These are phyloP conservation scores for Lichtheimia ramosa DNA, from an alignment of 371 early-diverging fungal genomes.

Conservation along the genomic window DNA sequence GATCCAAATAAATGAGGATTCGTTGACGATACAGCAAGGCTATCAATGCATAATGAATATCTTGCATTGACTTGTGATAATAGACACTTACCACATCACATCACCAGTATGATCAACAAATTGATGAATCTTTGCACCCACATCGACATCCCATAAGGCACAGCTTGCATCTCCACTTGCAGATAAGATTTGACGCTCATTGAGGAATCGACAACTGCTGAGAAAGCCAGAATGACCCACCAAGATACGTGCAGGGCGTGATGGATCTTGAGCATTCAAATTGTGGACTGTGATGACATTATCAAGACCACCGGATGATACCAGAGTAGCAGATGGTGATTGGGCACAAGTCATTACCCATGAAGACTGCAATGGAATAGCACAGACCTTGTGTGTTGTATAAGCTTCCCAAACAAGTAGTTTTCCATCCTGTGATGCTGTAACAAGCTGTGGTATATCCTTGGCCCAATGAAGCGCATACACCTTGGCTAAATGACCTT, in stretches of 20 bases:
- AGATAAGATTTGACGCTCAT: constrained; percentile 91
- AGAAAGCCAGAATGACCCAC: constrained; percentile 95
- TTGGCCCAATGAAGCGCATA: constrained; percentile 98
- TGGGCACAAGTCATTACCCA: constrained; percentile 99
- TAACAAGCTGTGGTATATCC: constrained; percentile 91
- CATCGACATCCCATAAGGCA: constrained; percentile 97
- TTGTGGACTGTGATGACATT: constrained; percentile 97
- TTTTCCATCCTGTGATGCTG: constrained; percentile 97
- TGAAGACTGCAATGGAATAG: constrained; percentile 94
- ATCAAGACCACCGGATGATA: constrained; percentile 97
- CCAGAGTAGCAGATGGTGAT: constrained; percentile 92
- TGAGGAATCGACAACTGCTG: constrained; percentile 92
- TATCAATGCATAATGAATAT: constrained; percentile 59
- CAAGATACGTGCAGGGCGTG: constrained; percentile 90
- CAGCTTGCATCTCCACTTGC: constrained; percentile 95
- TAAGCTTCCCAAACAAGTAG: constrained; percentile 97
- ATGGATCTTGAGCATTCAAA: constrained; percentile 80
- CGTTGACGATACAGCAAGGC: constrained; percentile 47
- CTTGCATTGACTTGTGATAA: neutral
- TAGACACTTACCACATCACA: constrained; percentile 80
- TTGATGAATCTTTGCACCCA: constrained; percentile 88
- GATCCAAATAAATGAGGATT: constrained; percentile 95
- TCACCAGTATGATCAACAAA: constrained; percentile 96
- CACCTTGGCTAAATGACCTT: constrained; percentile 96
- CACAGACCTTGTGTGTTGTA: constrained; percentile 94